Percentiles rank a stretch among this genome's conserved stretches.
Conservation (phyloP, 1,284 basidiomycete genomes). For the Ganoderma sinense region DNA sequence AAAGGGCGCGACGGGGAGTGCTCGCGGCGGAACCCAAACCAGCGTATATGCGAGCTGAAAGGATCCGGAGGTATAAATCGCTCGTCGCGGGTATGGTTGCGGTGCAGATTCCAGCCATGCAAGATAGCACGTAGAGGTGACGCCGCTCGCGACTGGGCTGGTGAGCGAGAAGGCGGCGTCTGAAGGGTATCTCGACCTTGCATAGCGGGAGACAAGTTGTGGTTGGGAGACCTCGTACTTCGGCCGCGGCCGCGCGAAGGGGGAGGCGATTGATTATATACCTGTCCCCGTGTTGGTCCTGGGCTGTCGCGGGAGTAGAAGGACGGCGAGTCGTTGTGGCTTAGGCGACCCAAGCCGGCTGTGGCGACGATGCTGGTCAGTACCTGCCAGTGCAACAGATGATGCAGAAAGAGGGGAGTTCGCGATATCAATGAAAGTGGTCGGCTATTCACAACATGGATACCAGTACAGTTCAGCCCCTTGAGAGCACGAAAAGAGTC, state of each 20-base stretch:
- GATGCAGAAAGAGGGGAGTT: neutral
- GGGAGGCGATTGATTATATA: conserved; percentile 23
- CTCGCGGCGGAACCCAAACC: conserved; percentile 32
- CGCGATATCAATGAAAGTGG: neutral
- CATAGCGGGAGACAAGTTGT: conserved; percentile 24
- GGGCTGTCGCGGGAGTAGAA: conserved; percentile 35
- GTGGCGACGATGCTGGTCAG: neutral
- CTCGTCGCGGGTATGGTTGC: conserved; percentile 51
- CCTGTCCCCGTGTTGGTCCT: conserved; percentile 16
- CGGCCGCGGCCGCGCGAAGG: conserved; percentile 25
- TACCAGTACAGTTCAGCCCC: neutral
- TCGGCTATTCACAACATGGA: neutral
- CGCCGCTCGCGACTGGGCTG: conserved; percentile 49
- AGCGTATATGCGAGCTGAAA: conserved; percentile 45
- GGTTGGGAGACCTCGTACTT: conserved; percentile 15
- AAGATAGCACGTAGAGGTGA: conserved; percentile 54
- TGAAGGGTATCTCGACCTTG: conserved; percentile 31
- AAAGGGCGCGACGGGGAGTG: conserved; percentile 13
- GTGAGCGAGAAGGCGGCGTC: conserved; percentile 38
- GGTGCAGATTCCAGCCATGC: conserved; percentile 44
- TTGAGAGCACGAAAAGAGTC: neutral
- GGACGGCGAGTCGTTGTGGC: conserved; percentile 35
- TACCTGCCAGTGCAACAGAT: neutral
- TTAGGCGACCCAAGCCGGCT: conserved; percentile 29
- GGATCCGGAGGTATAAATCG: conserved; percentile 59